Conservation (phyloP, 2,329 filamentous ascomycete genomes). For the Colletotrichum viniferum region DNA sequence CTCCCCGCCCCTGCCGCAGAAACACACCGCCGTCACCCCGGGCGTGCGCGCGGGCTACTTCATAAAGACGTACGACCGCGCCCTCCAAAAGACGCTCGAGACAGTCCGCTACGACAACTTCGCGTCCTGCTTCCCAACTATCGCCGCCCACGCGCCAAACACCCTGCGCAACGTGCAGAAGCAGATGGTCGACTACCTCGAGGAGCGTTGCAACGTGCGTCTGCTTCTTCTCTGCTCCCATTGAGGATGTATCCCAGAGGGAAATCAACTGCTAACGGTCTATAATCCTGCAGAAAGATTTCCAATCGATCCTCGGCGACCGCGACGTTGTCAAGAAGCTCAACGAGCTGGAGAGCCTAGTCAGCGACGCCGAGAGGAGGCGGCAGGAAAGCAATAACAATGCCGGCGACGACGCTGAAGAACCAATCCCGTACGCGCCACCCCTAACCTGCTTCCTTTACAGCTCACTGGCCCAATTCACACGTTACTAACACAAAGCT, state of each 20-base stretch:
- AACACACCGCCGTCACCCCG: slow-evolving; percentile 49
- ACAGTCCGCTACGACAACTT: slow-evolving; percentile 63
- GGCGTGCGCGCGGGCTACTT: slow-evolving; percentile 63
- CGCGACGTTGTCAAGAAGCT: slow-evolving; percentile 60
- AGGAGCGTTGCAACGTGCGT: slow-evolving; percentile 55
- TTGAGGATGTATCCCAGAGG: background rate
- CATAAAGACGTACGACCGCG: slow-evolving; percentile 55
- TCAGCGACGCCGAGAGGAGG: slow-evolving; percentile 52
- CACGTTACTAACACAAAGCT: background rate
- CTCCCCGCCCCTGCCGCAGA: slow-evolving; percentile 44
- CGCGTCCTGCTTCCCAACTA: slow-evolving; percentile 64
- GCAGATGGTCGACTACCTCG: slow-evolving; percentile 62
- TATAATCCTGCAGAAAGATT: slow-evolving; percentile 50
- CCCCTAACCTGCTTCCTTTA: background rate
- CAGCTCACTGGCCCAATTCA: background rate
- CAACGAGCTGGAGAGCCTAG: slow-evolving; percentile 63
- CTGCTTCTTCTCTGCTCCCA: background rate
- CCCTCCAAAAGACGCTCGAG: slow-evolving; percentile 39
- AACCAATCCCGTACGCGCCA: slow-evolving; percentile 50
- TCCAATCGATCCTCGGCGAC: slow-evolving; percentile 56
- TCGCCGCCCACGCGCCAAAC: slow-evolving; percentile 54
- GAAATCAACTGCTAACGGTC: background rate
- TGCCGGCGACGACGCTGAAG: slow-evolving; percentile 21
- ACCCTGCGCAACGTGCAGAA: slow-evolving; percentile 59
- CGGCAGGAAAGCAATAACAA: slow-evolving; percentile 31